Percentiles rank a stretch among this genome's conserved stretches.
phyloP scores from a whole-genome alignment of 2,329 filamentous ascomycete genomes.

The Xylariaceae sp. region DNA sequence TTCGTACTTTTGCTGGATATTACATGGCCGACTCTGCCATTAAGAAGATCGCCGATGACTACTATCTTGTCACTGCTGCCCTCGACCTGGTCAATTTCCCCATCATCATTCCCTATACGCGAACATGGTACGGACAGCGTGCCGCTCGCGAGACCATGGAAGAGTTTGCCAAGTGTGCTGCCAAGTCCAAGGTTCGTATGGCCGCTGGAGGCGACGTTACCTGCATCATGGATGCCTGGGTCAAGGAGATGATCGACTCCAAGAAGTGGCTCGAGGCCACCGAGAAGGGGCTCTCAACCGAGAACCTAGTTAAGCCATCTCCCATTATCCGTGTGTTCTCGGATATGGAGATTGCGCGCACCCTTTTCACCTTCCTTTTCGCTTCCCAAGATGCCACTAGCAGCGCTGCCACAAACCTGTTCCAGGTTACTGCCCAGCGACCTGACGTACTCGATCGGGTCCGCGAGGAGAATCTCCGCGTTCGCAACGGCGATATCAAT shows the following conservation, averaged over 20 bases:
- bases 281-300: slow-evolving; percentile 72
- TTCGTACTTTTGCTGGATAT: slow-evolving; percentile 95
- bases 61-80: slow-evolving; percentile 94
- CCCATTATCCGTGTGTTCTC: slow-evolving; percentile 85
- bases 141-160: slow-evolving; percentile 88
- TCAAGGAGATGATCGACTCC: slow-evolving; percentile 86
- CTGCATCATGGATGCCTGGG: slow-evolving; percentile 96
- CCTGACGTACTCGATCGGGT: slow-evolving; percentile 91
- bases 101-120: slow-evolving; percentile 92
- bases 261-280: slow-evolving; percentile 81
- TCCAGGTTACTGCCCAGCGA: slow-evolving; percentile 91
- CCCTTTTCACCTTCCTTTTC: slow-evolving; percentile 95
- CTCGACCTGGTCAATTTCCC: slow-evolving; percentile 98
- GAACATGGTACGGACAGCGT: slow-evolving; percentile 97
- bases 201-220: slow-evolving; percentile 82
- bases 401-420: slow-evolving; percentile 92
- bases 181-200: slow-evolving; percentile 93
- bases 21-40: slow-evolving; percentile 91
- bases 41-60: slow-evolving; percentile 95
- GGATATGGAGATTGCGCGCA: slow-evolving; percentile 91
- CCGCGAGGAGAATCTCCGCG: slow-evolving; percentile 84
- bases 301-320: slow-evolving; percentile 78
- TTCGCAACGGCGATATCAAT: slow-evolving; percentile 76
- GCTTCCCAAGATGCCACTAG: slow-evolving; percentile 97
- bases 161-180: slow-evolving; percentile 89